Conservation (phyloP, 352 stramenopile genomes). For the Ophiocytium majus region DNA sequence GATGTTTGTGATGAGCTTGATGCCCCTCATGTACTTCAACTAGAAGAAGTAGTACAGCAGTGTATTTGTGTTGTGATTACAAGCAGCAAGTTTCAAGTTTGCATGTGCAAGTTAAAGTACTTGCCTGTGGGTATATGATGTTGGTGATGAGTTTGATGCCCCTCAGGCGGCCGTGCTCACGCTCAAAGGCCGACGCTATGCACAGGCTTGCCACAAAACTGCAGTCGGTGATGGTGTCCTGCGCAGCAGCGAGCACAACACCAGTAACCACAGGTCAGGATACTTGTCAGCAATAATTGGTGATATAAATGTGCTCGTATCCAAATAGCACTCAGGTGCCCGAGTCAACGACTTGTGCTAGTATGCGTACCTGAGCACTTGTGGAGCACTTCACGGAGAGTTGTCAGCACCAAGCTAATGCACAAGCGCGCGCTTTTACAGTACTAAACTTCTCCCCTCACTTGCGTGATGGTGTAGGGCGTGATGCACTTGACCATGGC, state of each 20-base stretch:
- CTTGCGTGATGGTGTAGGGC: constrained; percentile 55
- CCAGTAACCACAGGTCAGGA: not conserved
- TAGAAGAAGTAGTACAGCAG: too few relatives aligned
- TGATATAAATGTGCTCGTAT: too few relatives aligned
- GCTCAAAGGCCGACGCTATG: constrained; percentile 82
- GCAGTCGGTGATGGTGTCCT: constrained; percentile 84
- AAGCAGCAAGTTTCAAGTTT: too few relatives aligned
- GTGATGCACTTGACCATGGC: constrained; percentile 52
- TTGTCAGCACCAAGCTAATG: too few relatives aligned
- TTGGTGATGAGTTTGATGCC: constrained; percentile 75
- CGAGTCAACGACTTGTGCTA: too few relatives aligned
- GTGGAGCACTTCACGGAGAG: too few relatives aligned
- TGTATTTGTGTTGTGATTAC: too few relatives aligned
- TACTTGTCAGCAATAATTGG: not conserved
- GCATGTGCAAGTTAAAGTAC: too few relatives aligned
- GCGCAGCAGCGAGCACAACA: not conserved
- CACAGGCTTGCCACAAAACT: constrained; percentile 86
- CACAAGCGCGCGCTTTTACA: too few relatives aligned
- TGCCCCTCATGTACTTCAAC: constrained; percentile 69
- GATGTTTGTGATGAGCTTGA: constrained; percentile 81
- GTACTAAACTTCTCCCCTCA: not conserved
- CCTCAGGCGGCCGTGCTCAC: constrained; percentile 74
- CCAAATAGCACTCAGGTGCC: too few relatives aligned
- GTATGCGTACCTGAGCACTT: too few relatives aligned
- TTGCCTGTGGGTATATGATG: constrained; percentile 81